A percentile compares a stretch with the other conserved stretches of the same genome.
These are phyloP conservation scores for Neopestalotiopsis clavispora DNA, from an alignment of 2,329 filamentous ascomycete species.

Conservation along the genomic window DNA sequence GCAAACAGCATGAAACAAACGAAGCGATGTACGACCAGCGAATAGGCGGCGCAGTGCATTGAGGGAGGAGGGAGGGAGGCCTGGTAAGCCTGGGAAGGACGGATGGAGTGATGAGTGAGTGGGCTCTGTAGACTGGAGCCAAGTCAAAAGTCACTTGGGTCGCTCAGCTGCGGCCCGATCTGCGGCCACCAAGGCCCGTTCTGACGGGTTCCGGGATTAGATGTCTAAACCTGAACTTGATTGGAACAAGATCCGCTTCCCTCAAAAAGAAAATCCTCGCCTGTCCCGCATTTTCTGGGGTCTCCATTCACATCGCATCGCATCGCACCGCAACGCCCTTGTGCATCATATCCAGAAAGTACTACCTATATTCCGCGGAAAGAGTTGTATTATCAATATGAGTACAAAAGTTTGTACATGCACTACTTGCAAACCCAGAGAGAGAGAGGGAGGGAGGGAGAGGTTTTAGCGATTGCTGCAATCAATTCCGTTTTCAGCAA, in stretches of 20 bases:
- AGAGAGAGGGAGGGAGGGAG: too few species aligned
- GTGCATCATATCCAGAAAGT: conserved; percentile 13
- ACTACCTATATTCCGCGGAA: conserved; percentile 7
- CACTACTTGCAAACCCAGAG: too few species aligned
- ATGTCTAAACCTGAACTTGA: conserved; percentile 32
- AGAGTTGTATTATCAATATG: too few species aligned
- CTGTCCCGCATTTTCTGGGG: conserved; percentile 4
- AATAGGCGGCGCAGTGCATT: not conserved
- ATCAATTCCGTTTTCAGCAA: too few species aligned
- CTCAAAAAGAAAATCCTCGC: not conserved
- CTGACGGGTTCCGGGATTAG: conserved; percentile 37
- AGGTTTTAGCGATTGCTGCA: too few species aligned
- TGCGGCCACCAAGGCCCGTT: conserved; percentile 35
- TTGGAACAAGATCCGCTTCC: conserved; percentile 32
- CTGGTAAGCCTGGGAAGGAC: not conserved
- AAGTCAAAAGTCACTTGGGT: conserved; percentile 33
- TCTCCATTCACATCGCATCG: not conserved
- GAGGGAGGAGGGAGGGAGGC: too few species aligned
- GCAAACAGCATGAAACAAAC: not conserved
- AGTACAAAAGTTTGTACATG: too few species aligned
- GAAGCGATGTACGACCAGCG: not conserved
- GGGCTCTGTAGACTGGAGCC: conserved; percentile 3
- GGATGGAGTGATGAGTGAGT: conserved; percentile 9
- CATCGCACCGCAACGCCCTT: conserved; percentile 12
- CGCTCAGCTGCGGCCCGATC: conserved; percentile 39